Evolutionary conservation across 108 stramenopile species (phyloP).

Genomic region (Conticribra weissflogii): DNA sequence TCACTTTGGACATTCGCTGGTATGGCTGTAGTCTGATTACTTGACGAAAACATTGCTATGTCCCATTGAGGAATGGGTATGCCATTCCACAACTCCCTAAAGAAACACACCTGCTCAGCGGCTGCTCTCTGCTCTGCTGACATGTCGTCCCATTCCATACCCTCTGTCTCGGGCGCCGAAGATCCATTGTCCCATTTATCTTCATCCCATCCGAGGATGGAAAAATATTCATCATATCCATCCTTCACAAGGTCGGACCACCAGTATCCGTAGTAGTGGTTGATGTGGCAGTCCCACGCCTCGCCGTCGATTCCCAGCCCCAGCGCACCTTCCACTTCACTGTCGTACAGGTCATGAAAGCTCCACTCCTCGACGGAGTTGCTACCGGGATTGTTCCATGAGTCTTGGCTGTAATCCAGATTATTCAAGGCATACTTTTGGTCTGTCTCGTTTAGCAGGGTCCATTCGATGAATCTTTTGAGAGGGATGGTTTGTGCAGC

Average conservation of each 20-base stretch:
- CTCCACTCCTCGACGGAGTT: constrained; percentile 14
- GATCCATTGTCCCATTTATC: constrained; percentile 11
- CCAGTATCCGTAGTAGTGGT: constrained; percentile 24
- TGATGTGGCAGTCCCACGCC: constrained; percentile 20
- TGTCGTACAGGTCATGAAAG: constrained; percentile 9
- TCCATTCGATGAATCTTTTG: constrained; percentile 23
- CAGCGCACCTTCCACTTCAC: background rate
- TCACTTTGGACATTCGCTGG: too few relatives aligned
- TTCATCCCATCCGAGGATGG: constrained; percentile 16
- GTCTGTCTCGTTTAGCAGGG: background rate
- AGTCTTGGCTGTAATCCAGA: constrained; percentile 10
- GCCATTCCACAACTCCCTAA: constrained; percentile 15
- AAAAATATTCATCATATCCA: background rate
- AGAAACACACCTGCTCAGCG: constrained; percentile 15
- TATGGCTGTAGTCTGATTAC: too few relatives aligned
- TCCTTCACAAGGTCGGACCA: constrained; percentile 10
- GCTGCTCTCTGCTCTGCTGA: constrained; percentile 9
- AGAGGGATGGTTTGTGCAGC: constrained; percentile 6
- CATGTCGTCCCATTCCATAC: constrained; percentile 7
- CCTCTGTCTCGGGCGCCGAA: background rate
- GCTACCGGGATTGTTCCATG: constrained; percentile 16
- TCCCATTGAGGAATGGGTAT: constrained; percentile 7
- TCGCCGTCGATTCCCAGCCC: constrained; percentile 14
- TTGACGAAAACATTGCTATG: background rate
- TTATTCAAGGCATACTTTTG: background rate